Percentiles rank a stretch among this genome's conserved stretches.
phyloP scores from a whole-genome alignment of 2,329 filamentous ascomycete genomes.

The Triangularia setosa region DNA sequence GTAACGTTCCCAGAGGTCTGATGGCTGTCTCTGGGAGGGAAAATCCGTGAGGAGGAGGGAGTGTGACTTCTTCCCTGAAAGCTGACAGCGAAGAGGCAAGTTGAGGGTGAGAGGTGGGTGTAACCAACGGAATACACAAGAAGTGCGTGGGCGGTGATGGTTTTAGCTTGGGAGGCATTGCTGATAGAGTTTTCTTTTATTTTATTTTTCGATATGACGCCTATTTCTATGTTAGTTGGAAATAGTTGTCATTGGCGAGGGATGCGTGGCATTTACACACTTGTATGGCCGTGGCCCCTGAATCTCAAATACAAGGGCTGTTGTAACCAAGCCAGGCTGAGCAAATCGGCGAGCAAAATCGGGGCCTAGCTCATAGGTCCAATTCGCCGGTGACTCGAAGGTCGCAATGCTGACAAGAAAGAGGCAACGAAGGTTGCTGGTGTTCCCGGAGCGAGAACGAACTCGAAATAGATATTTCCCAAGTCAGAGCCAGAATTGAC shows the following conservation, averaged over 20 bases:
- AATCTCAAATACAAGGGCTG: not conserved
- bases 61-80: conserved; percentile 58
- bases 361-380: not conserved
- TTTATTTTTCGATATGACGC: too few relatives aligned
- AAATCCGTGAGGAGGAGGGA: conserved; percentile 37
- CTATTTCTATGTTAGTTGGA: too few relatives aligned
- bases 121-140: conserved; percentile 70
- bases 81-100: conserved; percentile 57
- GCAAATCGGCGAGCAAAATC: not conserved
- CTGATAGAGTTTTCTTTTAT: not conserved
- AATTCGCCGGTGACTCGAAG: not conserved
- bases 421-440: too few relatives aligned
- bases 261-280: not conserved
- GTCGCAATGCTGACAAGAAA: not conserved
- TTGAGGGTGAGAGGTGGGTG: conserved; percentile 55
- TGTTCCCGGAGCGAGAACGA: too few relatives aligned
- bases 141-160: conserved; percentile 58
- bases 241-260: not conserved
- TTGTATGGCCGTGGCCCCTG: not conserved
- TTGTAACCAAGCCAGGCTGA: not conserved
- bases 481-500: too few relatives aligned
- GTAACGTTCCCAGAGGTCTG: conserved; percentile 73
- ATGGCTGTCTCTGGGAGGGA: conserved; percentile 62
- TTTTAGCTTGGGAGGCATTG: conserved; percentile 20
- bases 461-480: too few relatives aligned